phyloP scores from a whole-genome alignment of 768 basidiomycete species.

The Heimioporus sp. region DNA sequence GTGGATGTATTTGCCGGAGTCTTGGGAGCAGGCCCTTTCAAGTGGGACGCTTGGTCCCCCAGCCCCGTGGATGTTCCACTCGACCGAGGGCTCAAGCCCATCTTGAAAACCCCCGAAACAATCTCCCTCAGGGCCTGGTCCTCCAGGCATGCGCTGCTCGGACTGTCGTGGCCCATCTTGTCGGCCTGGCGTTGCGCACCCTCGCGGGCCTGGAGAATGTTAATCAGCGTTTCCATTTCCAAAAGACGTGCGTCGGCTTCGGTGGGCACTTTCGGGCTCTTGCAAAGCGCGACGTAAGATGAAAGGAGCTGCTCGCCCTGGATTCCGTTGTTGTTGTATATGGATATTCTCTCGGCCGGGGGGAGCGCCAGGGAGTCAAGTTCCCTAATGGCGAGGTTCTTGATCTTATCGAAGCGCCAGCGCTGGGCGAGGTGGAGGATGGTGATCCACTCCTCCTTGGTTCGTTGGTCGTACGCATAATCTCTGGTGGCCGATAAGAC shows the following conservation, averaged over 20 bases:
- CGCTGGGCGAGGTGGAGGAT: constrained; percentile 54
- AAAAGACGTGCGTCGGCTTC: constrained; percentile 54
- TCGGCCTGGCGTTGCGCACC: constrained; percentile 37
- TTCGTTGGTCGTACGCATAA: constrained; percentile 52
- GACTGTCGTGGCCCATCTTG: constrained; percentile 27
- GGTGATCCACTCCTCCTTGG: constrained; percentile 48
- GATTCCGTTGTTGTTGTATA: constrained; percentile 55
- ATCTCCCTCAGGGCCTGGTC: constrained; percentile 31
- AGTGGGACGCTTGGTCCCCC: constrained; percentile 15
- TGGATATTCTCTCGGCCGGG: constrained; percentile 50
- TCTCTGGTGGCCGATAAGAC: constrained; percentile 33
- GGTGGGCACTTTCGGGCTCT: constrained; percentile 48
- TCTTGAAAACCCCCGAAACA: constrained; percentile 31
- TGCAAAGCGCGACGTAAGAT: constrained; percentile 52
- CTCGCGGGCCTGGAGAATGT: constrained; percentile 56
- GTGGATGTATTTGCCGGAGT: not conserved
- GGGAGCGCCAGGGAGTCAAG: constrained; percentile 46
- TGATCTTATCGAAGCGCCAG: constrained; percentile 57
- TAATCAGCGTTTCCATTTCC: constrained; percentile 52
- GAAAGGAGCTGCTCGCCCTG: constrained; percentile 50
- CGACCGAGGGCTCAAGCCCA: constrained; percentile 13
- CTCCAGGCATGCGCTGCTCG: constrained; percentile 32
- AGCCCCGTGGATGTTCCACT: constrained; percentile 14
- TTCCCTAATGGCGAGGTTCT: constrained; percentile 50
- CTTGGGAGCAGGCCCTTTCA: not conserved